These are phyloP conservation scores for Chaetomiaceae sp. DNA, from an alignment of 2,329 filamentous ascomycete genomes.

Conservation along the genomic window DNA sequence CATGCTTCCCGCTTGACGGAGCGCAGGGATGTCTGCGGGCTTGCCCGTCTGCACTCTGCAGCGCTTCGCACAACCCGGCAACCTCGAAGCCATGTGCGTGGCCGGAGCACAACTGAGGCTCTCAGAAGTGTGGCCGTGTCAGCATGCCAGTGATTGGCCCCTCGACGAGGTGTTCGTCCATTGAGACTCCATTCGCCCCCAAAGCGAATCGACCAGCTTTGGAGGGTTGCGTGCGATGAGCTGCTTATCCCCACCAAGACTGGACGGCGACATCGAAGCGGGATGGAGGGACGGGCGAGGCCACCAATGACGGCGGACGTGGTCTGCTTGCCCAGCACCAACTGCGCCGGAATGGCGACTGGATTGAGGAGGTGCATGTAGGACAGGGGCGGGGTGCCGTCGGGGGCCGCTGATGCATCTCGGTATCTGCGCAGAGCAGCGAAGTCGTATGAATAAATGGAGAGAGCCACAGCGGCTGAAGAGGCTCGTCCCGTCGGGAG, in stretches of 20 bases:
- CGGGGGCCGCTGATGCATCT: not conserved
- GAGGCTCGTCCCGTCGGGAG: no score
- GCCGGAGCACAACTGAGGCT: not conserved
- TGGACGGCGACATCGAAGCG: not conserved
- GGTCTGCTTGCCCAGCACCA: not conserved
- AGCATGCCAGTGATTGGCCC: constrained; percentile 17
- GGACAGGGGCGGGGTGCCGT: constrained; percentile 11
- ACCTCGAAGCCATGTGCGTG: no score
- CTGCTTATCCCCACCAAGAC: constrained; percentile 1
- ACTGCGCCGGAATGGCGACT: constrained; percentile 14
- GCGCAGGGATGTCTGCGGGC: not conserved
- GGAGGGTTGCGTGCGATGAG: not conserved
- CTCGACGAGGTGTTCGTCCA: constrained; percentile 1
- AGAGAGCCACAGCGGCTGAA: no score
- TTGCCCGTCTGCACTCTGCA: no score
- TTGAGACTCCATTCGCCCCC: not conserved
- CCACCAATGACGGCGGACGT: constrained; percentile 11
- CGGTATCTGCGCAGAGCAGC: not conserved
- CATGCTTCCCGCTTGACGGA: no score
- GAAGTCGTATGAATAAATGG: no score
- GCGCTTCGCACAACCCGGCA: no score
- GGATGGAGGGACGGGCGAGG: constrained; percentile 9
- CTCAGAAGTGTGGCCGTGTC: not conserved
- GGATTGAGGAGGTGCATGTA: no score
- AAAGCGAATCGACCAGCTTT: not conserved